phyloP scores from a whole-genome alignment of 2,329 filamentous ascomycete genomes.

The Fusarium avenaceum region DNA sequence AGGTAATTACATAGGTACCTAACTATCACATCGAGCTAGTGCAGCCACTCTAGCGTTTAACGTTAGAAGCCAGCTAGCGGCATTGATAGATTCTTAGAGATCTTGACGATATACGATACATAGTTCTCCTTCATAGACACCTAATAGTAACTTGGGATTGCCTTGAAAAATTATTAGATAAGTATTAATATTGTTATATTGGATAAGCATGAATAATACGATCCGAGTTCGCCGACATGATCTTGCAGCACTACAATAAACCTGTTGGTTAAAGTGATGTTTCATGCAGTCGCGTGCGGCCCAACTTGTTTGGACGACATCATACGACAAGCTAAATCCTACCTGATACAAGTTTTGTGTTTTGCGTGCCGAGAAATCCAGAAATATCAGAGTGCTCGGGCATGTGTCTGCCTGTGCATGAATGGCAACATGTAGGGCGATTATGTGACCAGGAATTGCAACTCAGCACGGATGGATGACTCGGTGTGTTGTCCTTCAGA shows the following conservation, averaged over 20 bases:
- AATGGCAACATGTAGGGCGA: neutral
- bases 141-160: neutral
- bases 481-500: neutral
- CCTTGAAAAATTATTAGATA: neutral
- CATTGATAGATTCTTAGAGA: slow-evolving; percentile 1
- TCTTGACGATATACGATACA: slow-evolving; percentile 2
- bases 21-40: slow-evolving; percentile 1
- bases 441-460: slow-evolving; percentile 3
- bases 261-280: neutral
- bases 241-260: slow-evolving; percentile 5
- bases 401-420: neutral
- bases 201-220: neutral
- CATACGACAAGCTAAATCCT: slow-evolving; percentile 13
- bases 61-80: neutral
- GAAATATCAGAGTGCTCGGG: neutral
- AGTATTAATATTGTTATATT: neutral
- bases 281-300: slow-evolving; percentile 10
- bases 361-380: neutral
- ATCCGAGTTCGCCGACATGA: neutral
- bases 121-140: neutral
- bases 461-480: neutral
- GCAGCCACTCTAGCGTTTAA: slow-evolving; percentile 20
- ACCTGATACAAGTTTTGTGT: neutral
- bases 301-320: slow-evolving; percentile 4
- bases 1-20: no score